Percentiles rank a stretch among this genome's conserved stretches.
Conservation (phyloP, 768 basidiomycete genomes). For the Hydnomerulius pinastri region DNA sequence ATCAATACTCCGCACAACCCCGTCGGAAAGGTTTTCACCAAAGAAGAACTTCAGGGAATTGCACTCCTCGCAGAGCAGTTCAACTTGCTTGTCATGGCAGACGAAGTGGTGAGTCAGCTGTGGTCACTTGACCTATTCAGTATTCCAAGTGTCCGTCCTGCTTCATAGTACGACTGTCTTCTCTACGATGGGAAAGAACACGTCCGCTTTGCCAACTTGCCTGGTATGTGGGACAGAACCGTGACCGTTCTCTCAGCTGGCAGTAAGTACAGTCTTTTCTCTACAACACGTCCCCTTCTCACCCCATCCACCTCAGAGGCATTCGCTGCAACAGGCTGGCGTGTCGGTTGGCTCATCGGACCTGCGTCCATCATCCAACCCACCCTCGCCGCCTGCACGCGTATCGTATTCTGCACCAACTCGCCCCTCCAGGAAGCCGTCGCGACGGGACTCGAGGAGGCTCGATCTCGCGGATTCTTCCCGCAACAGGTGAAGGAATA, state of each 20-base stretch:
- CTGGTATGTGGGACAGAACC: conserved; percentile 98
- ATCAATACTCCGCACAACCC: conserved; percentile 98
- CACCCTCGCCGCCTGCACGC: conserved; percentile 86
- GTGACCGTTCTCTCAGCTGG: conserved; percentile 96
- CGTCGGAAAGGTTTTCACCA: conserved; percentile 94
- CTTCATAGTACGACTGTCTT: conserved; percentile 84
- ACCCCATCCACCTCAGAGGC: conserved; percentile 56
- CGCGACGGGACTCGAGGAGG: conserved; percentile 86
- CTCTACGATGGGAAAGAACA: conserved; percentile 89
- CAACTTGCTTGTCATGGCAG: conserved; percentile 90
- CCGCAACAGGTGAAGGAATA: conserved; percentile 77
- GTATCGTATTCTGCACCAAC: conserved; percentile 95
- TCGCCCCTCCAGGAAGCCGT: conserved; percentile 94
- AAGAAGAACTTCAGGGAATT: conserved; percentile 79
- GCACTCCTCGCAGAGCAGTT: conserved; percentile 88
- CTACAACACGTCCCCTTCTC: not conserved
- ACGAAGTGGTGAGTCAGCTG: conserved; percentile 80
- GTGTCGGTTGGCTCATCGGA: conserved; percentile 95
- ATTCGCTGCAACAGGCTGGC: conserved; percentile 97
- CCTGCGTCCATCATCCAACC: conserved; percentile 81
- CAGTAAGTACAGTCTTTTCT: conserved; percentile 51
- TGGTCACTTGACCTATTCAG: not conserved
- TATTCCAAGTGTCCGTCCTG: conserved; percentile 1
- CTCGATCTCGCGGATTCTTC: conserved; percentile 71
- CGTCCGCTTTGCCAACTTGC: conserved; percentile 89